Base-by-base conservation (phyloP, 2,329 filamentous ascomycete genomes). In the Xylariomycetidae sp. region DNA sequence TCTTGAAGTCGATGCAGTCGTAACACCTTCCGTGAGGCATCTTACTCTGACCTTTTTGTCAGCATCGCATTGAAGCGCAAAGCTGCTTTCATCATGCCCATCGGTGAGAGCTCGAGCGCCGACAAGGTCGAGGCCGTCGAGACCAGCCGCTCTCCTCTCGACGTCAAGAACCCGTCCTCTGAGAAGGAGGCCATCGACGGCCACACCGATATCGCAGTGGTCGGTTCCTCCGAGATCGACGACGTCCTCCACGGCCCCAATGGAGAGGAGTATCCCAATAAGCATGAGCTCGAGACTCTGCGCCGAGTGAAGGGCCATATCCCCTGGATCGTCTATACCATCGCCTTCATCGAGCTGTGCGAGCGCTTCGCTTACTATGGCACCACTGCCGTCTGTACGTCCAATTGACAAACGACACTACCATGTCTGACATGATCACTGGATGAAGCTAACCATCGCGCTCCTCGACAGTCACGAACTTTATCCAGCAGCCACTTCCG, bases 341-440 rank as follows among this genome's bases (percentile, higher is more conserved):
- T 46, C 19, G 43, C 43, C 7, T 44, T 46, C 12, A 37, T 44
- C 17, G 43, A 48, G 30, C 39, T 48, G 31, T 61, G 64, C 39
- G 74, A 78, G 52, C 70, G 74, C 34, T 77, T 78, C 59, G 69
- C 72, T 13, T 82, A 76, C 60, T 81, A 80, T 48, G 78, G 78
- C 24, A 76, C 72, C 7, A 74, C 70, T 12, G 68, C 72, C 31
- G 65, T 79, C 25, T 79, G 73, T 71, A 66, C 44, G 67, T 65
- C 10, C 12, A 5, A 8, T n/a, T 14, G n/a, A n/a, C n/a, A n/a
- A n/a, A 16, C 13, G 12, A 4, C 12, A 5, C n/a, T 10, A 15
- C 28, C 72, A 70, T 40, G 76, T 78, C 48, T 9, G 9, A 8
- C 14, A 7, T 14, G 9, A 10, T 10, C 28, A 34, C 22, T n/a